phyloP scores from a whole-genome alignment of 495 filamentous ascomycete species.

The Penicillium parvum region DNA sequence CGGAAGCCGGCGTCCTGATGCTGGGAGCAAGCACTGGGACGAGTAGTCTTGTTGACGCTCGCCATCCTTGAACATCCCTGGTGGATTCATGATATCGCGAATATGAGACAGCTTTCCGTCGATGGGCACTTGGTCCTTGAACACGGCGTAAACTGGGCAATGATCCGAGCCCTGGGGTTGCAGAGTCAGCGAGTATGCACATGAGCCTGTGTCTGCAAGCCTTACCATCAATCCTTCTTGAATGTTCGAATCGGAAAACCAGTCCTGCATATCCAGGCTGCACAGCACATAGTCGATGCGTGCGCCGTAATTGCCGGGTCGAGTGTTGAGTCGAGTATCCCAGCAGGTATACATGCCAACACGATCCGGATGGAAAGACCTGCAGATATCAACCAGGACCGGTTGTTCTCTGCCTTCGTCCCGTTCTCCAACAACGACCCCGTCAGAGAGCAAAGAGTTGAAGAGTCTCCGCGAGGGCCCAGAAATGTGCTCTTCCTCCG shows the following conservation, averaged over 20 bases:
- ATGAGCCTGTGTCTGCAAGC: not conserved
- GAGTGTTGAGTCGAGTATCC: conserved; percentile 80
- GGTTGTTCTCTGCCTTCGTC: conserved; percentile 70
- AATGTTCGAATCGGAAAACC: conserved; percentile 86
- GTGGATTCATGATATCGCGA: conserved; percentile 74
- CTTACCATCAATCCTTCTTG: conserved; percentile 84
- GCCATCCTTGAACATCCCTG: conserved; percentile 69
- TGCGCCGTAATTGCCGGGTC: conserved; percentile 86
- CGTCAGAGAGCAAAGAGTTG: conserved; percentile 75
- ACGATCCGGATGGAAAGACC: conserved; percentile 73
- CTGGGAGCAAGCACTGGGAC: conserved; percentile 60
- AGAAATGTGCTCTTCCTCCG: conserved; percentile 65
- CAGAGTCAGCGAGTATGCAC: conserved; percentile 9
- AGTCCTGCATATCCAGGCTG: conserved; percentile 71
- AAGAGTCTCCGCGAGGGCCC: conserved; percentile 73
- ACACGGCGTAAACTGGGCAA: conserved; percentile 83
- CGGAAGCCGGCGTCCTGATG: conserved; percentile 76
- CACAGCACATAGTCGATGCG: conserved; percentile 93
- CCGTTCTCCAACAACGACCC: conserved; percentile 62
- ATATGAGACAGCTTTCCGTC: conserved; percentile 51
- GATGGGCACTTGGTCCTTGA: conserved; percentile 57
- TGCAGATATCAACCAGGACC: conserved; percentile 80
- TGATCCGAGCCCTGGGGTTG: conserved; percentile 77
- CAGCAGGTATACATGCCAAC: conserved; percentile 95
- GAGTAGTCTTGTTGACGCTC: conserved; percentile 62